phyloP scores from a whole-genome alignment of 176 grass and related monocot genomes.

The Miscanthus lutarioriparius region DNA sequence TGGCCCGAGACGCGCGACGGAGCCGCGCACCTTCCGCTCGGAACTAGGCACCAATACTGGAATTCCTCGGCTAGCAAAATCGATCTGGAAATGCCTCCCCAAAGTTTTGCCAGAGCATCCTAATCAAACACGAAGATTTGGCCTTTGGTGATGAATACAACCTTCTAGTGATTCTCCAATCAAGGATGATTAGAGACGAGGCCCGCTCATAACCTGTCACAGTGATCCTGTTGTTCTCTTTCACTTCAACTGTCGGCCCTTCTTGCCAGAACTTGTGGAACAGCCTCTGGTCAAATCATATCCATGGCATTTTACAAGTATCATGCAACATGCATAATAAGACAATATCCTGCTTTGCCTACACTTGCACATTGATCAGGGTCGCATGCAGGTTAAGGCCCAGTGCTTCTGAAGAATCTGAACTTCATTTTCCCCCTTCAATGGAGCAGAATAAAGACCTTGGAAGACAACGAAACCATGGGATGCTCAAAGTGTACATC shows the following conservation, averaged over 20 bases:
- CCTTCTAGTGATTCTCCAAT: background rate
- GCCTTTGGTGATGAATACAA: background rate
- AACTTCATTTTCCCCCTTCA: too few relatives aligned
- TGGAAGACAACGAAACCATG: background rate
- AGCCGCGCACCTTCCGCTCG: background rate
- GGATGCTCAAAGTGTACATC: background rate
- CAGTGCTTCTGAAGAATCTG: too few relatives aligned
- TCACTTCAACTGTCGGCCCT: background rate
- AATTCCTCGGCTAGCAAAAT: background rate
- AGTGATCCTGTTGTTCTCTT: background rate
- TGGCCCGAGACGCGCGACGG: constrained; percentile 6
- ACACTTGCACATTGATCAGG: background rate
- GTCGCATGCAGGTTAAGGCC: background rate
- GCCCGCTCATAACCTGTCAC: background rate
- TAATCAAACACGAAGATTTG: background rate
- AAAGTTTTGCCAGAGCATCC: background rate
- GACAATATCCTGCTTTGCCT: background rate
- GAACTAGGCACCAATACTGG: too few relatives aligned
- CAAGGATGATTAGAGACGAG: background rate
- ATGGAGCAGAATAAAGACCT: background rate
- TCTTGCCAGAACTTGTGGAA: background rate
- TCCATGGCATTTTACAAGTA: background rate
- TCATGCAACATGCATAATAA: background rate
- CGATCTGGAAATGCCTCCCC: background rate
- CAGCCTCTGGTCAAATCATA: background rate